Percentiles rank a stretch among this genome's conserved stretches.
Evolutionary conservation across 805 yeast species (phyloP).

Genomic region (Candida ficus): DNA sequence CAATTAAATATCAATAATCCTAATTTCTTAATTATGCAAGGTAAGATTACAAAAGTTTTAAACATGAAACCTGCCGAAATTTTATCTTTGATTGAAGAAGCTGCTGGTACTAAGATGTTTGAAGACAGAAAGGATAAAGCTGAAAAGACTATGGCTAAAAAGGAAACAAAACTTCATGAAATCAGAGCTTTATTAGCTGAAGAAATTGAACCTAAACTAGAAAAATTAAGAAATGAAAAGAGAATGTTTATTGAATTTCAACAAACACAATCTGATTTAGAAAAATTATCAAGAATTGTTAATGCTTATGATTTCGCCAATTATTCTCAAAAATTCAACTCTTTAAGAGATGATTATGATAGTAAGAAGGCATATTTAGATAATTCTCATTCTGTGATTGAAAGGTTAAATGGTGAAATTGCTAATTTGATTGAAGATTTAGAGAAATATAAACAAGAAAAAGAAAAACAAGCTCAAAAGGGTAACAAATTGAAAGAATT

Average conservation of each 20-base stretch:
- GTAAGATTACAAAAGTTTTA: conserved; percentile 93
- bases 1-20: conserved; percentile 96
- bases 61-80: conserved; percentile 95
- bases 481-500: conserved; percentile 57
- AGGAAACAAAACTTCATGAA: conserved; percentile 78
- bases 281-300: conserved; percentile 65
- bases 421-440: conserved; percentile 56
- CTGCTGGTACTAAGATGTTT: conserved; percentile 95
- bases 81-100: conserved; percentile 89
- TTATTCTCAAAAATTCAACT: conserved; percentile 35
- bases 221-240: conserved; percentile 74
- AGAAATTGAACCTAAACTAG: conserved; percentile 91
- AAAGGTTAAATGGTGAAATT: conserved; percentile 50
- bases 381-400: conserved; percentile 39
- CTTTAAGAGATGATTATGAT: conserved; percentile 38
- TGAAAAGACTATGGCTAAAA: conserved; percentile 84
- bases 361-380: conserved; percentile 37
- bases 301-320: conserved; percentile 67
- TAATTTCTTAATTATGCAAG: conserved; percentile 97
- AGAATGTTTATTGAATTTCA: conserved; percentile 81
- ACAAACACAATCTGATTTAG: conserved; percentile 75
- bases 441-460: conserved; percentile 42
- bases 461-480: conserved; percentile 53
- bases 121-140: conserved; percentile 93
- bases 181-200: conserved; percentile 68